Base-by-base conservation (phyloP, 345 rosid genomes). In the Trapa bicornis region DNA sequence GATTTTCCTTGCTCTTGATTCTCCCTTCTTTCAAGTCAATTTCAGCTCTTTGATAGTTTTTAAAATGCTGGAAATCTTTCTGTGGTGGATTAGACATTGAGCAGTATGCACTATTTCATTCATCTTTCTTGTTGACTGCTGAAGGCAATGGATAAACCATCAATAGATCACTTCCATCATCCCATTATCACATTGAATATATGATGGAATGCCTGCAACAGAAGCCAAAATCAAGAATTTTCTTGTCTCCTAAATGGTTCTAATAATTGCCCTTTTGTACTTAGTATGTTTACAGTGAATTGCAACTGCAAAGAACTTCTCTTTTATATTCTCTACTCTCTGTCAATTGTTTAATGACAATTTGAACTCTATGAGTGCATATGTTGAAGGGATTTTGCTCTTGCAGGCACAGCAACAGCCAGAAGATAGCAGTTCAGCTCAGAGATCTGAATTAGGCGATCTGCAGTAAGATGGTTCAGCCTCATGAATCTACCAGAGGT, bases 401-500 rank as follows among this genome's bases (percentile, higher is more conserved):
- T 35, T 54, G 60, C 35, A 11, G 15, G 1, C 63, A 32, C 63
- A 7, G 35, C 63, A 53, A 15, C 61, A 32, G 52, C 36, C 0
- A 0, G 65, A 68, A 68, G 71, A 54, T 53, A 53, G 22, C 58
- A 5, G 33, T 17, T 54, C 43, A n/a, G 62, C 72, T 29, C 47
- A 14, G 8, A 41, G 10, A 45, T 6, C 38, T 70, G 32, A 36
- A n/a, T 7, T 7, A 33, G 38, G 43, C 64, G 33, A 22, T 5
- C 36, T 41, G 63, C 42, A 65, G 47, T 74, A 78, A 72, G 61
- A 90, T 91, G 99, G 91, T 75, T 73, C 95, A 81, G 80, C 85
- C 82, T 69, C 84, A 86, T 60, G 97, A 91, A 86, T 77, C 84
- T 72, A 79, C 85, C 78, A 86, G 71, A 78, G 86, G 88, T 33